phyloP scores from a whole-genome alignment of 768 basidiomycete genomes.

The Royoungia palumana region DNA sequence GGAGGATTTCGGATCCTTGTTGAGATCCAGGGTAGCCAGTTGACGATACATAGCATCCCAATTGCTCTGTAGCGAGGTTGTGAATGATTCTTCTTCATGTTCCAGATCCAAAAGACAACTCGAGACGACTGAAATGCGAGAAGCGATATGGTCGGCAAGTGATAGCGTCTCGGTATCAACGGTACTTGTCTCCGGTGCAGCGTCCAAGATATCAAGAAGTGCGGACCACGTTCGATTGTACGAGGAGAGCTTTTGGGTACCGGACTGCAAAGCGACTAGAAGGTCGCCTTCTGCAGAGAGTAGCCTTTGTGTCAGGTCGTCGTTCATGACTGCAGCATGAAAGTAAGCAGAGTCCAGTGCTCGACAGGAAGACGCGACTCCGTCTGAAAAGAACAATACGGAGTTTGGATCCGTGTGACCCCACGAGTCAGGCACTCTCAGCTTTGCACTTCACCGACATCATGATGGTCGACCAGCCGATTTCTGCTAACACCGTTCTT shows the following conservation, averaged over 20 bases:
- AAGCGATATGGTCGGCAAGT: neutral
- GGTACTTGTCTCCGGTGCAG: neutral
- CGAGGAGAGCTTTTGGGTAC: neutral
- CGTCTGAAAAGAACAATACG: too few relatives aligned
- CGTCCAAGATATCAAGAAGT: neutral
- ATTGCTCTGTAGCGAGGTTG: neutral
- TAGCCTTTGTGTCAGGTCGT: conserved; percentile 1
- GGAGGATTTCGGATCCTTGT: neutral
- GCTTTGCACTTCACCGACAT: too few relatives aligned
- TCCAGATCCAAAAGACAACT: conserved; percentile 6
- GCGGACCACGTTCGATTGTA: neutral
- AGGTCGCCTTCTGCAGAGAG: conserved; percentile 1
- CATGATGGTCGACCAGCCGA: too few relatives aligned
- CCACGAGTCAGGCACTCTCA: too few relatives aligned
- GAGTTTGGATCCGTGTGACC: too few relatives aligned
- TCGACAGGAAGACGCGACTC: too few relatives aligned
- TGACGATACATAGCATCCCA: conserved; percentile 5
- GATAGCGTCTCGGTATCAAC: neutral
- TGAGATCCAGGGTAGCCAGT: neutral
- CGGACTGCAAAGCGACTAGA: neutral
- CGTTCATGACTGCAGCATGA: neutral
- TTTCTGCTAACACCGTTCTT: neutral
- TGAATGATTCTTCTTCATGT: neutral
- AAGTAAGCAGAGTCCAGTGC: too few relatives aligned
- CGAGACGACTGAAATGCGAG: conserved; percentile 2